phyloP scores from a whole-genome alignment of 2,329 filamentous ascomycete species.

The Ceratocystis alfenasii region DNA sequence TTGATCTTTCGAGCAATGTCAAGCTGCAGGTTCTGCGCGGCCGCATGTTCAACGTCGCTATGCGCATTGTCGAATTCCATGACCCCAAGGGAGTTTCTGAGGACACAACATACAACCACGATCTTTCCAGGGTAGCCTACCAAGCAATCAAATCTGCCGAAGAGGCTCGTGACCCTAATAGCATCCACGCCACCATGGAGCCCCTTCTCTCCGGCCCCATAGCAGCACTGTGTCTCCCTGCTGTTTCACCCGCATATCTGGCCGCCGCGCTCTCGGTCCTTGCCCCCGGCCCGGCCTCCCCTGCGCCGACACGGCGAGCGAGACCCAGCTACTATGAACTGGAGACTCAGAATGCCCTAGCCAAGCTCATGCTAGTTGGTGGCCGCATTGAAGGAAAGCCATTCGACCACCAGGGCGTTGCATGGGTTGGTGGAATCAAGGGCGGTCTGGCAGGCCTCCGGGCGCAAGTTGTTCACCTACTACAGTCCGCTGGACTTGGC shows the following conservation, averaged over 20 bases:
- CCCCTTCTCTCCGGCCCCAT: conserved; percentile 73
- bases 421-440: conserved; percentile 59
- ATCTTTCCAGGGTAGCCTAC: conserved; percentile 44
- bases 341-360: conserved; percentile 64
- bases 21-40: conserved; percentile 78
- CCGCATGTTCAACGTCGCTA: conserved; percentile 73
- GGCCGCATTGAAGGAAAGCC: conserved; percentile 76
- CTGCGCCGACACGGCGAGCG: conserved; percentile 61
- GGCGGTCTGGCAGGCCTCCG: conserved; percentile 71
- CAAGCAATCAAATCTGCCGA: conserved; percentile 34
- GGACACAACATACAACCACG: conserved; percentile 32
- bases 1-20: conserved; percentile 47
- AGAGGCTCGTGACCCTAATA: conserved; percentile 30
- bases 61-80: conserved; percentile 79
- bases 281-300: conserved; percentile 59
- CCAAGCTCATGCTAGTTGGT: conserved; percentile 78
- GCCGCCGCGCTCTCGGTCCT: conserved; percentile 70
- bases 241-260: conserved; percentile 71
- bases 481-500: conserved; percentile 68
- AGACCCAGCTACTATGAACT: conserved; percentile 74
- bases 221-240: conserved; percentile 66
- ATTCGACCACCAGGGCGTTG: conserved; percentile 61
- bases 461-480: conserved; percentile 65
- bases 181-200: conserved; percentile 47
- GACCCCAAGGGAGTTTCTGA: conserved; percentile 36